Conservation (phyloP, 352 stramenopile genomes). For the Aphanomyces stellatus region DNA sequence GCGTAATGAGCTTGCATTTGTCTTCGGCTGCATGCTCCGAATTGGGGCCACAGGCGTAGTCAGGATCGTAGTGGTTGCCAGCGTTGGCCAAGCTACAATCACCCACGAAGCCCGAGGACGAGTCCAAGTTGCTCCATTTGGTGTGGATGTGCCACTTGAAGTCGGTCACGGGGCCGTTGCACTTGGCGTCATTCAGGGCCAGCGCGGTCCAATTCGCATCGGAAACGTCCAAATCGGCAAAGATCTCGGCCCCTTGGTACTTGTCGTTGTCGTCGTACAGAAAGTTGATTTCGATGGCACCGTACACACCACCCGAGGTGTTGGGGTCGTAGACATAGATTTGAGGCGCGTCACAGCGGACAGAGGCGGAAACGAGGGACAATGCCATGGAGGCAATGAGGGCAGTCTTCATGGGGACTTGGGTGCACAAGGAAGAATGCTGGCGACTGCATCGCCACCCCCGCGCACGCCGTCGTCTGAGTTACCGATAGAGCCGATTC, state of each 20-base stretch:
- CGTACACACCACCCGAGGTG: constrained; percentile 1
- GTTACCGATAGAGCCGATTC: too few relatives aligned
- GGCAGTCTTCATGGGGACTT: too few relatives aligned
- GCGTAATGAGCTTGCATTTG: constrained; percentile 31
- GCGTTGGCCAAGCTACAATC: constrained; percentile 32
- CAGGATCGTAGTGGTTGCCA: constrained; percentile 52
- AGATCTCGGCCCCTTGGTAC: constrained; percentile 19
- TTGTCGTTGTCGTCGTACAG: too few relatives aligned
- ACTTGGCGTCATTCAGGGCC: constrained; percentile 32
- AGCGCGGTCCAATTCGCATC: constrained; percentile 17
- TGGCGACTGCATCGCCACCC: too few relatives aligned
- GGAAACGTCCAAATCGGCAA: constrained; percentile 21
- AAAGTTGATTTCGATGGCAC: constrained; percentile 2
- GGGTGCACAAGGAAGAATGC: too few relatives aligned
- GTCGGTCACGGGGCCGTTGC: constrained; percentile 26
- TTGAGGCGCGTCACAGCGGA: too few relatives aligned
- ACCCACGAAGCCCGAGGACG: constrained; percentile 29
- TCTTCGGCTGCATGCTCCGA: constrained; percentile 37
- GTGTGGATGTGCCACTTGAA: constrained; percentile 56
- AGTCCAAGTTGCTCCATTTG: constrained; percentile 32
- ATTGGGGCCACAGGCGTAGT: constrained; percentile 40
- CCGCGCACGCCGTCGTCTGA: too few relatives aligned
- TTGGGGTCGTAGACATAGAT: constrained; percentile 1
- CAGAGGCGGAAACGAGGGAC: too few relatives aligned
- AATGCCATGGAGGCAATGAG: neutral